Evolutionary conservation across 257 asterid species (phyloP).

Genomic region (Eustoma russellianum): DNA sequence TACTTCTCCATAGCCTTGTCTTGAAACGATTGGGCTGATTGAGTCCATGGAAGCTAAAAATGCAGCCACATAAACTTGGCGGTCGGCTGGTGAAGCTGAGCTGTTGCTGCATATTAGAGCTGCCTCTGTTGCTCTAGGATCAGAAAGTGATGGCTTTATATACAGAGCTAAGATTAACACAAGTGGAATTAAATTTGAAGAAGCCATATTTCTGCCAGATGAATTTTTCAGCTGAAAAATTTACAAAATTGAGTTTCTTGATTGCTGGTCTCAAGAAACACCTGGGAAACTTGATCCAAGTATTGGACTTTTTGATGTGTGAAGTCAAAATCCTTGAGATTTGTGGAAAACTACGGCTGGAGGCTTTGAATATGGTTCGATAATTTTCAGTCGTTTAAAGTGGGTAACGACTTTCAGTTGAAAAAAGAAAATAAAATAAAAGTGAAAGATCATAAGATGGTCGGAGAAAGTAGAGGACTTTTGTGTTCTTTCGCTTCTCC

Average conservation of each 20-base stretch:
- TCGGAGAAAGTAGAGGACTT: no score
- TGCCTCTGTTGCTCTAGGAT: constrained; percentile 52
- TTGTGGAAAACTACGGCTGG: no score
- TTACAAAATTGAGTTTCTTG: no score
- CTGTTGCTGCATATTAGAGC: constrained; percentile 41
- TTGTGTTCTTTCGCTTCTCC: no score
- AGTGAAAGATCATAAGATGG: no score
- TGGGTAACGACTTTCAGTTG: no score
- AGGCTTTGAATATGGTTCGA: no score
- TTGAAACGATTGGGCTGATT: constrained; percentile 20
- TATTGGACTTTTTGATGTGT: neutral
- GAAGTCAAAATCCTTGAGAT: neutral
- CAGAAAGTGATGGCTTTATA: constrained; percentile 16
- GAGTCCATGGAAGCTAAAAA: constrained; percentile 51
- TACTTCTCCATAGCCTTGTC: constrained; percentile 31
- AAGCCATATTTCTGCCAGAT: constrained; percentile 9
- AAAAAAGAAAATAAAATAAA: no score
- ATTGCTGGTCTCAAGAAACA: neutral
- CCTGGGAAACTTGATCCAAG: no score
- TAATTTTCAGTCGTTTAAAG: no score
- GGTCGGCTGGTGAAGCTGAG: constrained; percentile 31
- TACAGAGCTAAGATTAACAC: constrained; percentile 8
- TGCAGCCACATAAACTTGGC: constrained; percentile 28
- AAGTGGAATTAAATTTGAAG: neutral
- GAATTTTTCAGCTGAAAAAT: neutral